Conservation (phyloP, 2,329 filamentous ascomycete species). For the Fusarium haematococcum region DNA sequence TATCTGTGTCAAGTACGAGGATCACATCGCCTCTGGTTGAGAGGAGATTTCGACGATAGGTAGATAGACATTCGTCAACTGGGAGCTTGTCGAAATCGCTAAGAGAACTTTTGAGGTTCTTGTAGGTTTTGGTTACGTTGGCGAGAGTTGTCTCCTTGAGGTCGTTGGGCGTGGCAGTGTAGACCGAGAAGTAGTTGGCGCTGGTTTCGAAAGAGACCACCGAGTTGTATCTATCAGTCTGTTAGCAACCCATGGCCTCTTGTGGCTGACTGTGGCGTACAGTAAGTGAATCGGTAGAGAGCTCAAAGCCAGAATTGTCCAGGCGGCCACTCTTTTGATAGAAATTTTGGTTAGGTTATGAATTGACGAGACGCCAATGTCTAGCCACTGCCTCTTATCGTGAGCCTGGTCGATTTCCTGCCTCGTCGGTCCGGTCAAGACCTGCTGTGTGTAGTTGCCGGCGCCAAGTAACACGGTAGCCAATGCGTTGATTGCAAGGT, state of each 20-base stretch:
- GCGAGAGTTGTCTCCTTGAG: neutral
- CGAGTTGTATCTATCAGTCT: neutral
- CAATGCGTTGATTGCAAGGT: neutral
- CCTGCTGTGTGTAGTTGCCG: neutral
- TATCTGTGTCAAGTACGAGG: neutral
- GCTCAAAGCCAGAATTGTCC: neutral
- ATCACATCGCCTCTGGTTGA: neutral
- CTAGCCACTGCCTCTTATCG: neutral
- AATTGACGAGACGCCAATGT: slow-evolving; percentile 1
- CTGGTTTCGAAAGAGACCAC: neutral
- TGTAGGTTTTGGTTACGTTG: neutral
- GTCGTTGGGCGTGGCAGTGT: neutral
- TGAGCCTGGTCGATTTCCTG: slow-evolving; percentile 2
- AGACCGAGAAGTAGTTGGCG: neutral
- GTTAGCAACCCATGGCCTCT: neutral
- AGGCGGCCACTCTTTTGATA: neutral
- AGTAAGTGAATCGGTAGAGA: neutral
- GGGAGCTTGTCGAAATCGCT: neutral
- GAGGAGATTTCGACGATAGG: neutral
- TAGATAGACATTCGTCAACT: neutral
- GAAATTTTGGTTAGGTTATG: neutral
- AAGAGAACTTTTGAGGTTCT: neutral
- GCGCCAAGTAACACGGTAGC: neutral
- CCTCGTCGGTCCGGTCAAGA: neutral
- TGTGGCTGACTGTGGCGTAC: neutral